Base-by-base conservation (phyloP, 2,329 filamentous ascomycete genomes). In the Trichoderma gracile region DNA sequence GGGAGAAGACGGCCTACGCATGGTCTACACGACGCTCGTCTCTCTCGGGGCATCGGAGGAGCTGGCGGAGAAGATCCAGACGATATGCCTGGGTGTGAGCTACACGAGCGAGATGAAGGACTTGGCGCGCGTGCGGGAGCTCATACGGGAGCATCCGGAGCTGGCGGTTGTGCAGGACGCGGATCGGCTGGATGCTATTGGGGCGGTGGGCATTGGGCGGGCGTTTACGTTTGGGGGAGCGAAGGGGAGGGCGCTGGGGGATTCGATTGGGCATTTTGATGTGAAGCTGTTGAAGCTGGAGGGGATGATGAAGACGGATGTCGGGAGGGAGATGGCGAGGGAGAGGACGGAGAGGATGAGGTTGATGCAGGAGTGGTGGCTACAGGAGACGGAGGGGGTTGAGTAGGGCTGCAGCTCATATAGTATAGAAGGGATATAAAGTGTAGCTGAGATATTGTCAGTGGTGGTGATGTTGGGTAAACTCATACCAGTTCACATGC, bases 141-240 rank as follows among this genome's bases (percentile, higher is more conserved):
- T 93, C n/a, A 80, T 96, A n/a, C 74, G 73, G 6, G 72, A 78
- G 33, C 80, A 90, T 73, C 91, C 91, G 1, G 77, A 78, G 69
- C 72, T 79, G 40, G 93, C 86, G 0, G 85, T 96, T 54, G 92
- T 97, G 38, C 93, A 97, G 78, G 94, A 97, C 76, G 93, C 93
- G 4, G 94, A 97, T 78, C 83, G 93, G 7, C 80, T 98, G n/a
- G 94, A 98, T 77, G 91, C 93, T 4, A 88, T 97, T 56, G 94
- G 93, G 1, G 92, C 91, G 0, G 85, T 97, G 33, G 94, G 94
- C 0, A 88, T 97, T 64, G 93, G 86, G 2, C 81, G 94, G 49
- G 86, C 73, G 7, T 79, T 79, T 69, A 72, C 77, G 4, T 97
- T 87, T 74, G 86, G 89, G 0, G 93, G 89, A 0, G 89, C 87